Conservation (phyloP, 129 eudicot species). For the Oenanthe sinensis region DNA sequence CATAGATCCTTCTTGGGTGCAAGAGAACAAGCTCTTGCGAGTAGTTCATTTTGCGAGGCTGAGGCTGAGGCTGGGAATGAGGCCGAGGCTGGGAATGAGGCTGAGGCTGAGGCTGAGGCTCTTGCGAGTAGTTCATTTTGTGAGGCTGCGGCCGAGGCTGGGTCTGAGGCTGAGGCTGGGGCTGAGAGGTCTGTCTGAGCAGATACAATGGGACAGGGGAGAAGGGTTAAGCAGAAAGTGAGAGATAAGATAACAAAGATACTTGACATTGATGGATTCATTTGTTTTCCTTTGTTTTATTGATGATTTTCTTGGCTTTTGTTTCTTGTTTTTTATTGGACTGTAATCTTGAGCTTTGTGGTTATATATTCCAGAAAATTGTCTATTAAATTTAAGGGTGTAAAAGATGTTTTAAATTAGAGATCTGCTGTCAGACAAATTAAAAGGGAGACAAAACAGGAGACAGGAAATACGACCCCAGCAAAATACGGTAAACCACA, state of each 20-base stretch:
- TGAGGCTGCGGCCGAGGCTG: not conserved
- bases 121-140: no score
- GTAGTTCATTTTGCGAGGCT: not conserved
- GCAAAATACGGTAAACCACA: not conserved
- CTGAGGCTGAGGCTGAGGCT: not conserved
- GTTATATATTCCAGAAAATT: no score
- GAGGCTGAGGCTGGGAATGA: not conserved
- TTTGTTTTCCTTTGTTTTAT: not conserved
- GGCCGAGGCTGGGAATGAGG: not conserved
- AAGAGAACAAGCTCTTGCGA: constrained; percentile 34
- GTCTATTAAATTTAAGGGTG: no score
- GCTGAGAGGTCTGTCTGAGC: not conserved
- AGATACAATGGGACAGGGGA: constrained; percentile 3
- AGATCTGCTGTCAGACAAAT: no score
- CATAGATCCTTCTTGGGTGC: constrained; percentile 32
- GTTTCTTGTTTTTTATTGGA: constrained; percentile 1
- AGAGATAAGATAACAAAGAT: constrained; percentile 22
- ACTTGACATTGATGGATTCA: constrained; percentile 14
- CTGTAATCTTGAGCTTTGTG: not conserved
- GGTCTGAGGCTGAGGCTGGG: no score
- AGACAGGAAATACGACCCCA: not conserved
- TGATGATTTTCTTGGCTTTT: not conserved
- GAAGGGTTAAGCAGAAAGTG: constrained; percentile 18
- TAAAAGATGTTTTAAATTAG: no score
- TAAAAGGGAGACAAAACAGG: not conserved